Percentiles rank a stretch among this genome's conserved stretches.
Conservation (phyloP, 768 basidiomycete genomes). For the Artomyces pyxidatus region DNA sequence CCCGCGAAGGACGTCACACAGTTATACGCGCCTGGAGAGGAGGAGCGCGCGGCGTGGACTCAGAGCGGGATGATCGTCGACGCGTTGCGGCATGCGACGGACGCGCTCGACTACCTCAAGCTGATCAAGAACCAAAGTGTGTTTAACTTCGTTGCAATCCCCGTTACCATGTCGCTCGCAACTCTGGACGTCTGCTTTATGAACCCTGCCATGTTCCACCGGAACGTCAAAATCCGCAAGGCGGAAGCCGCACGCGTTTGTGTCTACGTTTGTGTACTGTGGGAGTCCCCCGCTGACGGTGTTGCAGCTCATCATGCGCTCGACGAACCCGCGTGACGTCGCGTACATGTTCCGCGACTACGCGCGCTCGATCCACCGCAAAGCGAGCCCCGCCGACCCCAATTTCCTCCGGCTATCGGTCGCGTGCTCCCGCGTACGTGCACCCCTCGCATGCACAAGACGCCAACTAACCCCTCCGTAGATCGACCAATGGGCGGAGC, state of each 20-base stretch:
- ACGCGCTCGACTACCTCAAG: constrained; percentile 84
- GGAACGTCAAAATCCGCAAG: constrained; percentile 93
- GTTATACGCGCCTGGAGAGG: constrained; percentile 47
- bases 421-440: constrained; percentile 70
- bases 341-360: constrained; percentile 81
- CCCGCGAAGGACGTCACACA: constrained; percentile 62
- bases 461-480: constrained; percentile 21
- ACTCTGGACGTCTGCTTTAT: constrained; percentile 89
- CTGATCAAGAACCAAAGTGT: constrained; percentile 85
- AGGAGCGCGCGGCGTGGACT: constrained; percentile 66
- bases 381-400: constrained; percentile 74
- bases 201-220: constrained; percentile 79
- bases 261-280: constrained; percentile 6
- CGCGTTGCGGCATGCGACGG: constrained; percentile 74
- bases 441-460: not conserved
- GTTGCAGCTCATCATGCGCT: constrained; percentile 78
- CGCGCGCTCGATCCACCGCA: constrained; percentile 74
- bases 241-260: constrained; percentile 78
- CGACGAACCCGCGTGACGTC: constrained; percentile 89
- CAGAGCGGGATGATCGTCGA: constrained; percentile 88
- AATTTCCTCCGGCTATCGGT: constrained; percentile 78
- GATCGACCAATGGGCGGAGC: constrained; percentile 95
- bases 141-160: constrained; percentile 95
- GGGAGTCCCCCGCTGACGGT: not conserved
- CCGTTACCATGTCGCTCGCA: constrained; percentile 92